Evolutionary conservation across 2,329 filamentous ascomycete species (phyloP).

Genomic region (Xylariales sp.): DNA sequence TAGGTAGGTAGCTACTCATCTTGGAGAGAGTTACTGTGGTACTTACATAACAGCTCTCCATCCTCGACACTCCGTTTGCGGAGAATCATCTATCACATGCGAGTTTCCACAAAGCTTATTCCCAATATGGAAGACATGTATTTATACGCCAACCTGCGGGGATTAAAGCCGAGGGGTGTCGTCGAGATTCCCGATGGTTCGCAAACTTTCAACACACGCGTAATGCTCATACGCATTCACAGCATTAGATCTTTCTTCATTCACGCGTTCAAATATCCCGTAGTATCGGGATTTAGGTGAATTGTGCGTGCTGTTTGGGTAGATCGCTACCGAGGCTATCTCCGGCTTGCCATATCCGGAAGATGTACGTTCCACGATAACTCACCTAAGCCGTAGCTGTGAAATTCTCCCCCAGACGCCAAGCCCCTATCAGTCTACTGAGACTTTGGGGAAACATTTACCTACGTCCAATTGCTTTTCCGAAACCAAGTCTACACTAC

Average conservation of each 20-base stretch:
- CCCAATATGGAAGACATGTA: conserved; percentile 5
- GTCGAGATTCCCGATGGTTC: too few species aligned
- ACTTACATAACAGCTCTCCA: conserved; percentile 28
- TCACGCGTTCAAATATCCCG: too few species aligned
- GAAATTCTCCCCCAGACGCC: conserved; percentile 24
- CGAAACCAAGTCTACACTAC: background rate
- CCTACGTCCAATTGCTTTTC: conserved; percentile 9
- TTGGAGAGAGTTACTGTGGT: conserved; percentile 15
- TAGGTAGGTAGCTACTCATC: background rate
- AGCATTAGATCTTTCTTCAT: too few species aligned
- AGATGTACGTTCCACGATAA: conserved; percentile 15
- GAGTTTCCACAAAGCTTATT: conserved; percentile 5
- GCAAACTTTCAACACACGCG: too few species aligned
- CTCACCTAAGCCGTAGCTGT: conserved; percentile 2
- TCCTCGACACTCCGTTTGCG: conserved; percentile 33
- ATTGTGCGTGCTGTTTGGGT: background rate
- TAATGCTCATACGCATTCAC: too few species aligned
- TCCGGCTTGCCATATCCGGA: conserved; percentile 23
- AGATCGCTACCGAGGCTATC: background rate
- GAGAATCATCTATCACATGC: conserved; percentile 30
- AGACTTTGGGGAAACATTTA: conserved; percentile 17
- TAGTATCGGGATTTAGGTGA: background rate
- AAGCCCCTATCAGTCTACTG: conserved; percentile 9
- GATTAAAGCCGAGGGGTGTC: background rate
- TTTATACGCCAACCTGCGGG: background rate